Conservation (phyloP, 495 filamentous ascomycete genomes). For the Trichoderma asperelloides region DNA sequence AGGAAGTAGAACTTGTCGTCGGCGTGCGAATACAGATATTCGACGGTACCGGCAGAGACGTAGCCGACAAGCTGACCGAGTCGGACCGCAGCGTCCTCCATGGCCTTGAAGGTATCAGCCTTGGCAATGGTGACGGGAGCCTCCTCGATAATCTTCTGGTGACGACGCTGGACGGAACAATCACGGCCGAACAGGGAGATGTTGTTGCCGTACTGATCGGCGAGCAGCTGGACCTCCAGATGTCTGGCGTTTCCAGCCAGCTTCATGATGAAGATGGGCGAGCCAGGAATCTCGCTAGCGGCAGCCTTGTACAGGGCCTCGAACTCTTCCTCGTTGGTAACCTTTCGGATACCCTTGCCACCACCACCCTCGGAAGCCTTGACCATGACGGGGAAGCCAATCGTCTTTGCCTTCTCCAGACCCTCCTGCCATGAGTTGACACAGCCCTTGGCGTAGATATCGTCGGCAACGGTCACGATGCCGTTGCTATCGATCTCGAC, state of each 20-base stretch:
- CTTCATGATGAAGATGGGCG: constrained; percentile 99
- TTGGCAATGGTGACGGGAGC: constrained; percentile 95
- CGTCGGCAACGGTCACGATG: constrained; percentile 84
- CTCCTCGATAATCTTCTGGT: constrained; percentile 99
- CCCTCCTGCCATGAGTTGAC: constrained; percentile 82
- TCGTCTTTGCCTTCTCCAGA: constrained; percentile 74
- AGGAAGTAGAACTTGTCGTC: constrained; percentile 99
- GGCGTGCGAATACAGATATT: constrained; percentile 97
- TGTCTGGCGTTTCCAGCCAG: constrained; percentile 92
- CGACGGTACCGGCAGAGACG: constrained; percentile 96
- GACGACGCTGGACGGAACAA: constrained; percentile 95
- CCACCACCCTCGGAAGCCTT: constrained; percentile 99
- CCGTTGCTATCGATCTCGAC: constrained; percentile 71
- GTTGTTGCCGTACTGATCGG: constrained; percentile 99
- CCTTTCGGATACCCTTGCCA: constrained; percentile 98
- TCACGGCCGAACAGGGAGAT: constrained; percentile 98
- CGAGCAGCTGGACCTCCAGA: constrained; percentile 93
- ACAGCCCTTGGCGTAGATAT: constrained; percentile 85
- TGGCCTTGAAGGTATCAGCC: constrained; percentile 76
- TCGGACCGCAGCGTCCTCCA: constrained; percentile 95
- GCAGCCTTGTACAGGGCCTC: constrained; percentile 82
- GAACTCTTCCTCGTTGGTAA: constrained; percentile 78
- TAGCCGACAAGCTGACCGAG: constrained; percentile 92
- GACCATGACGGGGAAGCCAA: constrained; percentile 98
- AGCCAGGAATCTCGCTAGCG: constrained; percentile 95